A percentile compares a stretch with the other conserved stretches of the same genome.
These are phyloP conservation scores for Ajuga chamaepitys DNA, from an alignment of 257 asterid genomes.

Conservation along the genomic window DNA sequence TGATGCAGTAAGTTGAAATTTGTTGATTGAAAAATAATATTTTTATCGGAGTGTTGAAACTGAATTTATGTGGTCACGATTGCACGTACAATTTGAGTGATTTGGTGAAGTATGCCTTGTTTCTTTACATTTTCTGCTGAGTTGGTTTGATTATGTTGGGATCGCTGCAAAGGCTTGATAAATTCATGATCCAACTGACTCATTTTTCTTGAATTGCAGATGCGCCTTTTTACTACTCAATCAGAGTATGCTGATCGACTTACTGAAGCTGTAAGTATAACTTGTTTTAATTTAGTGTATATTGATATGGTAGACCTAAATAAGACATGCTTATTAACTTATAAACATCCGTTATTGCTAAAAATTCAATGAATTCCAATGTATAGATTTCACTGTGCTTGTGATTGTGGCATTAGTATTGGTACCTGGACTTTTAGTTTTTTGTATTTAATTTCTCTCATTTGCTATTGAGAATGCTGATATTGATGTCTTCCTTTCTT, in stretches of 20 bases:
- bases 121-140: background rate
- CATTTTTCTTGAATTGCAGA: conserved; percentile 37
- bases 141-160: conserved; percentile 7
- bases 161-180: conserved; percentile 2
- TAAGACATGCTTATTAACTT: conserved; percentile 4
- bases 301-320: conserved; percentile 1
- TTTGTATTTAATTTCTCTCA: background rate
- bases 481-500: background rate
- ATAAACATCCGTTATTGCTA: background rate
- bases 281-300: background rate
- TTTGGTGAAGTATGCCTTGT: background rate
- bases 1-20: background rate
- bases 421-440: background rate
- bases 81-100: conserved; percentile 1
- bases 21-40: background rate
- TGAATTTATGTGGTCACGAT: background rate
- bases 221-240: conserved; percentile 85
- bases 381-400: background rate
- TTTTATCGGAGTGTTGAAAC: background rate
- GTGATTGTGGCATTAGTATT: background rate
- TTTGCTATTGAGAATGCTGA: background rate
- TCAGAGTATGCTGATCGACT: conserved; percentile 89
- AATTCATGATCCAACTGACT: conserved; percentile 15
- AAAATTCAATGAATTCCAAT: background rate
- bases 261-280: conserved; percentile 70